These are phyloP conservation scores for Hevea brasiliensis DNA, from an alignment of 345 rosid species.

Conservation along the genomic window DNA sequence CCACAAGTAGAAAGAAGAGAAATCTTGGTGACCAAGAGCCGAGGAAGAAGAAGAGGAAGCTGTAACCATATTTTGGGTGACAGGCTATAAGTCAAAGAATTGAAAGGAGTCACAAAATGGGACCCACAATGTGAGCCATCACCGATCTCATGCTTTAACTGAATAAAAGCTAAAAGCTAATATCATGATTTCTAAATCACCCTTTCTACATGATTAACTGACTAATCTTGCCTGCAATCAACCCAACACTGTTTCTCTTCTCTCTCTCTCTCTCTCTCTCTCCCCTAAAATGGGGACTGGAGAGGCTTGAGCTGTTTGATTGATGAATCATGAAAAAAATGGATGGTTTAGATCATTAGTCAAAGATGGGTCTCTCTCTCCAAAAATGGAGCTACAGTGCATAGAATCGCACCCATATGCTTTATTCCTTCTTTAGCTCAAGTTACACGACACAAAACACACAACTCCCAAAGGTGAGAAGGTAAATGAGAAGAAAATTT, in stretches of 20 bases:
- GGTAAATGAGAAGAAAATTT: not conserved
- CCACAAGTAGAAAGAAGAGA: too few relatives aligned
- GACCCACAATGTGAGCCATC: conserved; percentile 3
- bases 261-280: not conserved
- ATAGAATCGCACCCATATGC: not conserved
- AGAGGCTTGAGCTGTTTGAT: not conserved
- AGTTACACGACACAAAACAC: conserved; percentile 12
- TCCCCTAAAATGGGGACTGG: not conserved
- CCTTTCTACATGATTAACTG: not conserved
- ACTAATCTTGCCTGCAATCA: not conserved
- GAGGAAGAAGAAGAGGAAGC: not conserved
- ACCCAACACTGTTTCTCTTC: too few relatives aligned
- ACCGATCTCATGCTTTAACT: conserved; percentile 9
- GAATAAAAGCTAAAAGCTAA: not conserved
- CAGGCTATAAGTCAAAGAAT: not conserved
- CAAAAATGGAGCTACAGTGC: not conserved
- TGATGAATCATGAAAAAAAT: conserved; percentile 5
- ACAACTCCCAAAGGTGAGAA: not conserved
- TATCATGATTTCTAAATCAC: not conserved
- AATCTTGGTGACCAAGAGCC: not conserved
- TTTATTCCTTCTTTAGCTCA: conserved; percentile 1
- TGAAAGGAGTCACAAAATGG: not conserved
- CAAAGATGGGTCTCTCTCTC: conserved; percentile 4
- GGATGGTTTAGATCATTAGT: conserved; percentile 1
- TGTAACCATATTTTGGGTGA: conserved; percentile 5